Percentiles rank a stretch among this genome's conserved stretches.
These are phyloP conservation scores for Colletotrichum sp. DNA, from an alignment of 2,329 filamentous ascomycete genomes.

Conservation along the genomic window DNA sequence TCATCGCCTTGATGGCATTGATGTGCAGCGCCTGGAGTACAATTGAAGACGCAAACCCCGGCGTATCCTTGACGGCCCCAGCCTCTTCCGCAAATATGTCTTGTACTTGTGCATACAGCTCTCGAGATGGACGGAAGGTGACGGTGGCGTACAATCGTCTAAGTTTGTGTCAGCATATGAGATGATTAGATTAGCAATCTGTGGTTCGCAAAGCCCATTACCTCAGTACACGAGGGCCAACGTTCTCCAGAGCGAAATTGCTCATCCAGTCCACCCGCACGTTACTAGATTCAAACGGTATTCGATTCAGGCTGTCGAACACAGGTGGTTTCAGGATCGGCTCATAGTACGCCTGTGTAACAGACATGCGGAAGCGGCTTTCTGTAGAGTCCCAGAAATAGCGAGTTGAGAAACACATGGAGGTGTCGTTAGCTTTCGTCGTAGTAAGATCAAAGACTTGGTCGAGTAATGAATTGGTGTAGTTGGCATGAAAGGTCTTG, in stretches of 20 bases:
- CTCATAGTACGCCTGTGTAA: neutral
- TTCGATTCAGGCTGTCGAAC: neutral
- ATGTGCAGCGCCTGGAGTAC: neutral
- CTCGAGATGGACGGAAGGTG: neutral
- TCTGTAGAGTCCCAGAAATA: neutral
- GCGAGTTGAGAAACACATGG: neutral
- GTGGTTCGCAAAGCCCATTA: too few species aligned
- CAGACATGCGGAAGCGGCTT: accelerated
- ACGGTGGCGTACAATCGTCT: neutral
- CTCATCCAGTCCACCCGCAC: neutral
- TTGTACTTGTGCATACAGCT: neutral
- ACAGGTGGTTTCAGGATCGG: neutral
- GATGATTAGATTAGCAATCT: neutral
- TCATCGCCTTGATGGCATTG: neutral
- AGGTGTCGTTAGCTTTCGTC: neutral
- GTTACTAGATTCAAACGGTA: neutral
- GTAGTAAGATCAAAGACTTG: neutral
- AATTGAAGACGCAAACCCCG: neutral
- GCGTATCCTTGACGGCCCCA: neutral
- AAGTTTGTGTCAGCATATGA: neutral
- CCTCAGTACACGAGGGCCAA: neutral
- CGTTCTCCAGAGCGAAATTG: neutral
- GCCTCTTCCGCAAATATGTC: neutral
- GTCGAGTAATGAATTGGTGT: neutral
- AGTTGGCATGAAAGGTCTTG: neutral